Conservation (phyloP, 345 rosid species). For the Melaleuca quinquenervia region DNA sequence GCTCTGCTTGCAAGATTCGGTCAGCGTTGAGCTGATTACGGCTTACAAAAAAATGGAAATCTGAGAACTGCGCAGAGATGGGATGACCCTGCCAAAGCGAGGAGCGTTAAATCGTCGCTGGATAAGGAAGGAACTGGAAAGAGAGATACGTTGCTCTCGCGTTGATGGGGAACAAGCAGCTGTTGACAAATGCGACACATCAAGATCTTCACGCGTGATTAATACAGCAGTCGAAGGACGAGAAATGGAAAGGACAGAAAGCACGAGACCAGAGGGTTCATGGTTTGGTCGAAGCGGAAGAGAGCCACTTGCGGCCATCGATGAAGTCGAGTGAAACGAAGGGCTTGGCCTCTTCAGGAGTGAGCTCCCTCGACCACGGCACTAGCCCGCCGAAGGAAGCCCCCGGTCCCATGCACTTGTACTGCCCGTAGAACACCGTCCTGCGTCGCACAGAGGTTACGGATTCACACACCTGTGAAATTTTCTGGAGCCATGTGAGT, state of each 20-base stretch:
- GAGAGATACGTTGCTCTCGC: background rate
- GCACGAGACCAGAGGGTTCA: background rate
- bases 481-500: background rate
- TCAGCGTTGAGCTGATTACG: background rate
- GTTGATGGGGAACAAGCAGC: background rate
- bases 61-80: background rate
- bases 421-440: slow-evolving; percentile 92
- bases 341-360: slow-evolving; percentile 77
- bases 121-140: background rate
- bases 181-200: background rate
- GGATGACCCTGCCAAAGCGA: no score
- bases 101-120: background rate
- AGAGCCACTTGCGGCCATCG: slow-evolving; percentile 76
- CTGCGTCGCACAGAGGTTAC: slow-evolving; percentile 16
- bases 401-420: slow-evolving; percentile 82
- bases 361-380: slow-evolving; percentile 80
- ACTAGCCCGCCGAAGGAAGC: slow-evolving; percentile 72
- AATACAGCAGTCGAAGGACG: background rate
- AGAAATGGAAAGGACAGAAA: background rate
- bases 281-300: background rate
- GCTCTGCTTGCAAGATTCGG: background rate
- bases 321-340: slow-evolving; percentile 59
- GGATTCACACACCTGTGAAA: background rate
- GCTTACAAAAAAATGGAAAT: background rate
- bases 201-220: background rate